phyloP scores from a whole-genome alignment of 1,139 yeast genomes.

The Yamadazyma diddensiae region DNA sequence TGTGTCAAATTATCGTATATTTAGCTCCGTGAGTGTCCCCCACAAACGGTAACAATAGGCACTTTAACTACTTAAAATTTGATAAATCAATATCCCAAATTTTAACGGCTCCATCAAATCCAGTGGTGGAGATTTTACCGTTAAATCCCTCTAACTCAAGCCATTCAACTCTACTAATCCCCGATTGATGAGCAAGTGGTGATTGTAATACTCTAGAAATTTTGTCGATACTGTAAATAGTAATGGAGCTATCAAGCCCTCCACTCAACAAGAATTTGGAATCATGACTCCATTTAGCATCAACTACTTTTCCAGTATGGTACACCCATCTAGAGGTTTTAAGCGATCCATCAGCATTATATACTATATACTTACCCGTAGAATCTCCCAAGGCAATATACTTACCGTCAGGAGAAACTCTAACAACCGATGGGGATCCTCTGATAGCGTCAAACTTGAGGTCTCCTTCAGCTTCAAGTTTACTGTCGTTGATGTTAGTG shows the following conservation, averaged over 20 bases:
- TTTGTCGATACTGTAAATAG: conserved; percentile 71
- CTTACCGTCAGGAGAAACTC: conserved; percentile 69
- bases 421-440: conserved; percentile 58
- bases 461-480: conserved; percentile 20
- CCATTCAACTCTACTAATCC: conserved; percentile 80
- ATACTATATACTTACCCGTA: conserved; percentile 78
- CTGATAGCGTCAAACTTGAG: conserved; percentile 31
- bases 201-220: conserved; percentile 76
- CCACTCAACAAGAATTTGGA: conserved; percentile 74
- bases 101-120: conserved; percentile 80
- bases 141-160: conserved; percentile 31
- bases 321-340: conserved; percentile 94
- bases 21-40: no score
- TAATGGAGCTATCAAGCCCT: conserved; percentile 79
- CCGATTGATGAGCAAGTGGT: conserved; percentile 85
- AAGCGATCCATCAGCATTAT: conserved; percentile 52
- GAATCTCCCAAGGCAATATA: conserved; percentile 83
- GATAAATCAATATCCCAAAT: conserved; percentile 54
- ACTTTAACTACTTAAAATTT: conserved; percentile 8
- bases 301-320: conserved; percentile 79
- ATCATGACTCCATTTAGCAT: conserved; percentile 75
- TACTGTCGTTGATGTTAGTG: conserved; percentile 45
- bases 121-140: conserved; percentile 55
- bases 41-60: no score
- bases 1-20: no score